Evolutionary conservation across 805 yeast species (phyloP).

Genomic region (Priceomyces carsonii): DNA sequence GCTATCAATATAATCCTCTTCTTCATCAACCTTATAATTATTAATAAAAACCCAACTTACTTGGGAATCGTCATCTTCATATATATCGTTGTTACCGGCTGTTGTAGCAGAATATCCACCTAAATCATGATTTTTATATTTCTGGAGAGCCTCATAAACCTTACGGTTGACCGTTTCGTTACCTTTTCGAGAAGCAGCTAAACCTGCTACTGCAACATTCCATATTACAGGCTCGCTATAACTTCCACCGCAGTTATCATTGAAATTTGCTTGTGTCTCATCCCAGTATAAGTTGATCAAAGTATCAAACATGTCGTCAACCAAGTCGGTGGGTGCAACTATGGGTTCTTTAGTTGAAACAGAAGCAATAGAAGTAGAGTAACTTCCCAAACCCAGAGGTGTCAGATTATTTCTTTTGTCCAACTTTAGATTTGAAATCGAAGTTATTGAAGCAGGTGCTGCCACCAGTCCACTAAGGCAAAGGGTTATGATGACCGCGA

Average conservation of each 20-base stretch:
- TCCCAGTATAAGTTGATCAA: slow-evolving; percentile 16
- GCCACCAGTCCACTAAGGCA: too few species aligned
- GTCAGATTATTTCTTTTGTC: slow-evolving; percentile 1
- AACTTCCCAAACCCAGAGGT: slow-evolving; percentile 2
- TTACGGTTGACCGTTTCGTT: slow-evolving; percentile 5
- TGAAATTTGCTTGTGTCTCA: slow-evolving; percentile 11
- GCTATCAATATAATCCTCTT: slow-evolving; percentile 5
- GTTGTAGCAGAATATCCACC: slow-evolving; percentile 25
- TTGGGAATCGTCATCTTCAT: slow-evolving; percentile 29
- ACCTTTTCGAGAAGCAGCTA: slow-evolving; percentile 15
- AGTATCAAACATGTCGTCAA: slow-evolving; percentile 9
- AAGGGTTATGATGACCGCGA: not conserved
- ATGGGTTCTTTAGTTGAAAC: slow-evolving; percentile 15
- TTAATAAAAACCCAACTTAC: slow-evolving; percentile 20
- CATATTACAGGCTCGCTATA: slow-evolving; percentile 18
- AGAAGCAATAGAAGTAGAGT: slow-evolving; percentile 10
- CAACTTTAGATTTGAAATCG: not conserved
- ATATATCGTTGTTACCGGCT: slow-evolving; percentile 20
- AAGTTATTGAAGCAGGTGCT: not conserved
- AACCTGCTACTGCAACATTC: slow-evolving; percentile 26
- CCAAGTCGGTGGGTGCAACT: slow-evolving; percentile 13
- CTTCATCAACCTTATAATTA: slow-evolving; percentile 8
- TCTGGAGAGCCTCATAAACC: slow-evolving; percentile 12
- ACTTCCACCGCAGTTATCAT: slow-evolving; percentile 12
- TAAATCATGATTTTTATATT: slow-evolving; percentile 10